Evolutionary conservation across 2,329 filamentous ascomycete species (phyloP).

Genomic region (Albophoma yamanashiensis): DNA sequence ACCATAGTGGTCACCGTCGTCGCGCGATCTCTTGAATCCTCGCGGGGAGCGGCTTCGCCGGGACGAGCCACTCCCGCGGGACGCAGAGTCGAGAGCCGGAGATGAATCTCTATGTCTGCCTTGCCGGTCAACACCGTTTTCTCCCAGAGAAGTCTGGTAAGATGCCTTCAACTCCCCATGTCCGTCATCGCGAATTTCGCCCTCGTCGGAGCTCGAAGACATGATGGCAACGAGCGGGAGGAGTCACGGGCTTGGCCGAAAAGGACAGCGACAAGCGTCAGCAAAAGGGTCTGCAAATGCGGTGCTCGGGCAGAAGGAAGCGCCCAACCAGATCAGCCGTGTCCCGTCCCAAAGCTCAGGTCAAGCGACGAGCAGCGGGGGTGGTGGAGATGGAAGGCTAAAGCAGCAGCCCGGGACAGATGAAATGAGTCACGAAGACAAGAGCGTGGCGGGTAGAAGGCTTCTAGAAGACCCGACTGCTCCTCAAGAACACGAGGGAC

Average conservation of each 20-base stretch:
- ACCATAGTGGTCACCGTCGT: conserved; percentile 48
- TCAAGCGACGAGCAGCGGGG: conserved; percentile 10
- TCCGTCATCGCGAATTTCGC: conserved; percentile 72
- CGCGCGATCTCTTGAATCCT: conserved; percentile 56
- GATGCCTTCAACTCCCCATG: conserved; percentile 67
- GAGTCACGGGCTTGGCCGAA: not conserved
- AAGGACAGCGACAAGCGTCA: conserved; percentile 20
- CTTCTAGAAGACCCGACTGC: not conserved
- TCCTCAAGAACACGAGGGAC: not conserved
- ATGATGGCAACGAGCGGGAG: conserved; percentile 12
- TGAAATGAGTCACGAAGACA: not conserved
- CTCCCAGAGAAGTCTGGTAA: conserved; percentile 62
- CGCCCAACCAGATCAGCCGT: conserved; percentile 32
- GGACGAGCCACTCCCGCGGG: conserved; percentile 28
- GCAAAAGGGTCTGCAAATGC: conserved; percentile 17
- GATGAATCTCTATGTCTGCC: conserved; percentile 64
- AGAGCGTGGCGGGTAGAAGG: not conserved
- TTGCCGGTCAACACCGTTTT: conserved; percentile 84
- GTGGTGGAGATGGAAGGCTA: not conserved
- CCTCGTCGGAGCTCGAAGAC: conserved; percentile 65
- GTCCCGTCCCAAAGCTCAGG: conserved; percentile 22
- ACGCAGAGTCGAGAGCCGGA: conserved; percentile 38
- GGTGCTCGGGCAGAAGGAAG: conserved; percentile 22
- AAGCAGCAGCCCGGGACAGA: not conserved
- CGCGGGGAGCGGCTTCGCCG: conserved; percentile 49